Conservation (phyloP, 257 asterid species). For the Penstemon newberryi region DNA sequence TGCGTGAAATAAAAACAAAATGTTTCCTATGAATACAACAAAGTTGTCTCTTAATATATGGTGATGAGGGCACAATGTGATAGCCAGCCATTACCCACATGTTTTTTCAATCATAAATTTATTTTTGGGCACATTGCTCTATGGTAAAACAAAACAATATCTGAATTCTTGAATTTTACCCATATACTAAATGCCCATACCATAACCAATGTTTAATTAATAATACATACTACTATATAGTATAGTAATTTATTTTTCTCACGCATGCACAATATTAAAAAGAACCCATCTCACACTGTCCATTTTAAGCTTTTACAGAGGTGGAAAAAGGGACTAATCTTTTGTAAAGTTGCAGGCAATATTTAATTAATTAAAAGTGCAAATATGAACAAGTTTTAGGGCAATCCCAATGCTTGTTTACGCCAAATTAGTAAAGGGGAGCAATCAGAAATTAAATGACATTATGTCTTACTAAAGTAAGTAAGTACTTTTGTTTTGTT, state of each 20-base stretch:
- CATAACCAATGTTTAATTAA: not conserved
- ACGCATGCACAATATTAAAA: conserved; percentile 38
- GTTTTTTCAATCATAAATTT: conserved; percentile 21
- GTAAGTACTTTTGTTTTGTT: too few relatives aligned
- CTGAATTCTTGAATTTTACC: conserved; percentile 35
- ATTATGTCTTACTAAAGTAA: too few relatives aligned
- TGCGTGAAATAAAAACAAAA: conserved; percentile 38
- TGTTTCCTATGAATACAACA: conserved; percentile 42
- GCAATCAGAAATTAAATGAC: not conserved
- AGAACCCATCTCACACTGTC: conserved; percentile 40
- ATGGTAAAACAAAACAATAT: conserved; percentile 21
- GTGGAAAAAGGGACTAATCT: conserved; percentile 52
- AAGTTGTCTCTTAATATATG: conserved; percentile 39
- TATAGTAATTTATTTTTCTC: not conserved
- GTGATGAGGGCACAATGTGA: conserved; percentile 43
- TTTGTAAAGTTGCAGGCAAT: conserved; percentile 40
- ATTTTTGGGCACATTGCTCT: conserved; percentile 17
- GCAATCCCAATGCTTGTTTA: conserved; percentile 39
- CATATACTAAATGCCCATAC: conserved; percentile 36
- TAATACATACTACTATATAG: not conserved
- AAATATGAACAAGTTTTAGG: conserved; percentile 21
- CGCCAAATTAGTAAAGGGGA: conserved; percentile 24
- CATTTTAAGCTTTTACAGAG: conserved; percentile 37
- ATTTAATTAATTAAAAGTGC: conserved; percentile 16
- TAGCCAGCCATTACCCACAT: conserved; percentile 36